Percentiles rank a stretch among this genome's conserved stretches.
phyloP scores from a whole-genome alignment of 345 rosid genomes.

The Laguncularia racemosa region DNA sequence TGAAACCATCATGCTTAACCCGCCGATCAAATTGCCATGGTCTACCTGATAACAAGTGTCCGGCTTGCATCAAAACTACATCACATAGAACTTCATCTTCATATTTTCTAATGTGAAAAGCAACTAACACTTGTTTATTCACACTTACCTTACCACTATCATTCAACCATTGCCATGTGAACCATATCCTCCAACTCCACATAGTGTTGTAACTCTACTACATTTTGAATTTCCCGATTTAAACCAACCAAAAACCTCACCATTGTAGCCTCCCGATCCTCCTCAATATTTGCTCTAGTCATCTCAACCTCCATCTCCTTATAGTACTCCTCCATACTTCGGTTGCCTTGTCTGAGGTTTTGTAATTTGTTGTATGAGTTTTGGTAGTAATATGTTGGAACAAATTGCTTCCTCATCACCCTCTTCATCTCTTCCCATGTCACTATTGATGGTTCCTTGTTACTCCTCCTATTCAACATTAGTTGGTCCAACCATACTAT shows the following conservation, averaged over 20 bases:
- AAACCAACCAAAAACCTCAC: too few relatives aligned
- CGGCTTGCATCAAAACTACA: too few relatives aligned
- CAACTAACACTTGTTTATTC: not conserved
- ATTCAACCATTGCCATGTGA: too few relatives aligned
- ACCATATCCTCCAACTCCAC: too few relatives aligned
- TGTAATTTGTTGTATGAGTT: not conserved
- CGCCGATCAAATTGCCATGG: too few relatives aligned
- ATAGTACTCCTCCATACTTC: not conserved
- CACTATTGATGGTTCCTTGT: not conserved
- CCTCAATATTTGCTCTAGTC: too few relatives aligned
- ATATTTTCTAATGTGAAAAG: not conserved
- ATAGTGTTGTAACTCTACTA: too few relatives aligned
- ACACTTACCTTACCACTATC: too few relatives aligned
- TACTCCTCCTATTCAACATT: not conserved
- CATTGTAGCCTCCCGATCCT: too few relatives aligned
- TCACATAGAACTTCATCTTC: not conserved
- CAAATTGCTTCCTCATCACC: not conserved
- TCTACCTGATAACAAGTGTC: too few relatives aligned
- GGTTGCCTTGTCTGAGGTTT: not conserved
- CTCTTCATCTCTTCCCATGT: not conserved
- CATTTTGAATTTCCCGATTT: too few relatives aligned
- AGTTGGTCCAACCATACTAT: constrained; percentile 4
- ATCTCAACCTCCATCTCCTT: constrained; percentile 1
- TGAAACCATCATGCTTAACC: constrained; percentile 3
- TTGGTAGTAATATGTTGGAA: not conserved